Evolutionary conservation across 2,329 filamentous ascomycete genomes (phyloP), one percentile per base, ranked within the genome.

Genomic region (Penicillium sumatraense): DNA sequence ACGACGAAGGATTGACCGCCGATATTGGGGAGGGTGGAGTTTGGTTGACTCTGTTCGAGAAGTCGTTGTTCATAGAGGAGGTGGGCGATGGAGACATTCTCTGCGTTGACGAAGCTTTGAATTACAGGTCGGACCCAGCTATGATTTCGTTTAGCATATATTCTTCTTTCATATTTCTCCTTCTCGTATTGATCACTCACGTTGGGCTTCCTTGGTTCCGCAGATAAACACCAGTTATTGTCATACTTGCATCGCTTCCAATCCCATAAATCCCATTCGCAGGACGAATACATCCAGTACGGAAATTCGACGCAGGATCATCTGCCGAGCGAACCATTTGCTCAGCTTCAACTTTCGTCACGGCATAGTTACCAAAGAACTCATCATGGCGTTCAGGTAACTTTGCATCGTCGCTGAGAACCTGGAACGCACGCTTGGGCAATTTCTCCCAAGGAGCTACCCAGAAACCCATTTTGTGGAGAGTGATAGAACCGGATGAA

Each of bases 21-120:
- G 14, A 69, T 68, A 40, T 75, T 59, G 41, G 75, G 69, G 1
- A 64, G 57, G 5, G 33, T 29, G 31, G 57, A 54, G 2, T 53
- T 49, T 14, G 44, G 58, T 18, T 53, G 35, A 11, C 61, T 61
- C 16, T 72, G 68, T 21, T 74, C 69, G 26, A 81, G 59, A 1
- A 86, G 75, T 5, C 79, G 79, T 16, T 77, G 75, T 66, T 85
- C 82, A 66, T 82, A 81, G 21, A 78, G 71, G 3, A 85, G 72
- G 60, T 86, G 82, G 4, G 78, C 81, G 16, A 84, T 69, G 9
- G 82, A 80, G 56, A 83, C 79, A 66, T 86, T 84, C 51, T 78
- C 76, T 4, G 74, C 75, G 57, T 79, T 73, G 44, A 82, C 78
- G 62, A 80, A 82, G 66, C 78, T 80, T 62, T 84, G 81, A 23